Percentiles rank a stretch among this genome's conserved stretches.
phyloP scores from a whole-genome alignment of 768 basidiomycete genomes.

The Pleurotus tuber-regium region DNA sequence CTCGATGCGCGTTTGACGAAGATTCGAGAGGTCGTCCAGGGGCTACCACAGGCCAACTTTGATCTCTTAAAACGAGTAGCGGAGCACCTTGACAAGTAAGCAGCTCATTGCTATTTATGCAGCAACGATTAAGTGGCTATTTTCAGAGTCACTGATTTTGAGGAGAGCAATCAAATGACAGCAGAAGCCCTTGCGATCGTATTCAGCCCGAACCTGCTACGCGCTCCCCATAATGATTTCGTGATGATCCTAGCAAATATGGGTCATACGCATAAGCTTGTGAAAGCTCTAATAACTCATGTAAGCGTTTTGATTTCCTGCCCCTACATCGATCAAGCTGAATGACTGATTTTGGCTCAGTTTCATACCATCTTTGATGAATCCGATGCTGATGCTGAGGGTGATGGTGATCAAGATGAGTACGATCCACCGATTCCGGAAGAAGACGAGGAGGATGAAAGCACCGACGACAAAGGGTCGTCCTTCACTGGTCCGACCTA shows the following conservation, averaged over 20 bases:
- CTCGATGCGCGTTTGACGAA: conserved; percentile 61
- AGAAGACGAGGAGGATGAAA: conserved; percentile 46
- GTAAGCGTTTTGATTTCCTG: conserved; percentile 39
- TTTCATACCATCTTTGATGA: conserved; percentile 77
- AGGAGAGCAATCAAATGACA: conserved; percentile 89
- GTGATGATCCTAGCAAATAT: conserved; percentile 77
- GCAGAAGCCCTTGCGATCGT: conserved; percentile 83
- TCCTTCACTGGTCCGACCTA: conserved; percentile 1
- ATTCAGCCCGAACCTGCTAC: conserved; percentile 78
- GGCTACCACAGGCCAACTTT: conserved; percentile 71
- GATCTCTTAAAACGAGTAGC: conserved; percentile 75
- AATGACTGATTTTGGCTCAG: conserved; percentile 23
- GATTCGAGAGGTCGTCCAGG: conserved; percentile 67
- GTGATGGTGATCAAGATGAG: conserved; percentile 60
- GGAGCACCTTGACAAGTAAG: conserved; percentile 79
- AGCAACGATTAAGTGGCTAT: not conserved
- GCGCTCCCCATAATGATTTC: conserved; percentile 78
- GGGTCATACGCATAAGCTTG: conserved; percentile 73
- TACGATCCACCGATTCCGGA: conserved; percentile 65
- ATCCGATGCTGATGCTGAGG: conserved; percentile 55
- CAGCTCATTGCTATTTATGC: not conserved
- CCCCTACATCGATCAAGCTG: conserved; percentile 7
- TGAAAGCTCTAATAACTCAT: conserved; percentile 73
- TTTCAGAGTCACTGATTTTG: conserved; percentile 78
- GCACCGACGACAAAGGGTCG: conserved; percentile 6